Evolutionary conservation across 1,284 basidiomycete species (phyloP).

Genomic region (Naganishia sp.): DNA sequence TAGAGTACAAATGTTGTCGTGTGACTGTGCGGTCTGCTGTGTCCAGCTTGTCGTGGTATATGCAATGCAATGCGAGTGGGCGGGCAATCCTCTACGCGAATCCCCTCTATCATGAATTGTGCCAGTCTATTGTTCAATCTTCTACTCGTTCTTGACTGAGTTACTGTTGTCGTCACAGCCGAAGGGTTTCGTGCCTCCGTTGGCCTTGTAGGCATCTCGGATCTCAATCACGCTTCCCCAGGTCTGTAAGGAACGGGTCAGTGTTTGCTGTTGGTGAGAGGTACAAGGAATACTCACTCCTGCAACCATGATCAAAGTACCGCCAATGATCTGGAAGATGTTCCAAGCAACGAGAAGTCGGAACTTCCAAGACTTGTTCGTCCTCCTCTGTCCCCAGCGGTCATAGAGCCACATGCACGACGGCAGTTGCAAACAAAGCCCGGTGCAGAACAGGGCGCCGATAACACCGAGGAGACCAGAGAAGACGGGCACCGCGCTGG

Average conservation of each 20-base stretch:
- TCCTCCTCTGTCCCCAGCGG: constrained; percentile 34
- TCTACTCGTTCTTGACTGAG: constrained; percentile 11
- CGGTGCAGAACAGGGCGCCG: constrained; percentile 36
- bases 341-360: constrained; percentile 37
- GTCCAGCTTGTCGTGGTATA: constrained; percentile 8
- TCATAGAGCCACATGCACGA: constrained; percentile 41
- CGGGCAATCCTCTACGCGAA: background rate
- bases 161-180: constrained; percentile 34
- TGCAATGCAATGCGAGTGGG: constrained; percentile 2
- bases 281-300: constrained; percentile 34
- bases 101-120: background rate
- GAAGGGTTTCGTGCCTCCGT: constrained; percentile 30
- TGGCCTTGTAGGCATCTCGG: constrained; percentile 25
- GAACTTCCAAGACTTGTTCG: constrained; percentile 31
- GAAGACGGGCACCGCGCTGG: constrained; percentile 49
- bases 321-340: constrained; percentile 44
- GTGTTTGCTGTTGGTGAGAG: background rate
- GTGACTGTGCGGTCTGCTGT: constrained; percentile 1
- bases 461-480: constrained; percentile 43
- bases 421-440: constrained; percentile 36
- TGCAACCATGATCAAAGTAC: constrained; percentile 47
- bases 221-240: constrained; percentile 35
- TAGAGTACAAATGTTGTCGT: constrained; percentile 24
- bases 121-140: background rate
- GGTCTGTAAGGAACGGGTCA: constrained; percentile 9